phyloP scores from a whole-genome alignment of 106 monocot species.

The Dactylorhiza incarnata region DNA sequence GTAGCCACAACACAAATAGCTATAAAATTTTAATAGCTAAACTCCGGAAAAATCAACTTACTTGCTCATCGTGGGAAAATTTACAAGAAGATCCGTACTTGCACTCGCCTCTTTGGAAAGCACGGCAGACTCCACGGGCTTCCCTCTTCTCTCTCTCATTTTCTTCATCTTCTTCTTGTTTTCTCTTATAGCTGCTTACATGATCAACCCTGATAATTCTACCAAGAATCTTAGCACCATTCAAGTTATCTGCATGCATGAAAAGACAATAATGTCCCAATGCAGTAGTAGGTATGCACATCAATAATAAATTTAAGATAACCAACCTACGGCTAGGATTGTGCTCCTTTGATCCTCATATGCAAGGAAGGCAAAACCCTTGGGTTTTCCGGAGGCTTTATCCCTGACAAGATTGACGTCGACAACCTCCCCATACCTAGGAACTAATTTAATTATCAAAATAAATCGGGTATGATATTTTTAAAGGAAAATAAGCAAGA shows the following conservation, averaged over 20 bases:
- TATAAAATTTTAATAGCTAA: too few relatives aligned
- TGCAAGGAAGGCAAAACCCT: constrained; percentile 87
- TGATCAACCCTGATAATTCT: constrained; percentile 86
- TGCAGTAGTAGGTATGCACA: neutral
- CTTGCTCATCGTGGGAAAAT: constrained; percentile 86
- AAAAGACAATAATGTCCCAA: neutral
- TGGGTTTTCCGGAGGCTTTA: constrained; percentile 82
- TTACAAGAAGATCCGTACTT: constrained; percentile 79
- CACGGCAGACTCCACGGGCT: constrained; percentile 70
- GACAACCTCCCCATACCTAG: constrained; percentile 88
- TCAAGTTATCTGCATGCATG: constrained; percentile 65
- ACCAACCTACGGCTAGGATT: constrained; percentile 78
- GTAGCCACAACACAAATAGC: too few relatives aligned
- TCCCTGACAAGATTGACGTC: constrained; percentile 97
- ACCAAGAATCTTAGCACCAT: constrained; percentile 72
- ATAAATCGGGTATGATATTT: neutral
- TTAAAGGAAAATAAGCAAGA: neutral
- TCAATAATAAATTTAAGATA: neutral
- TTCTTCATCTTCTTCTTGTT: constrained; percentile 79
- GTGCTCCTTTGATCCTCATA: constrained; percentile 98
- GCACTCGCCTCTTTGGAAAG: constrained; percentile 86
- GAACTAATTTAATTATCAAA: neutral
- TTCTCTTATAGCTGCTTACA: constrained; percentile 84
- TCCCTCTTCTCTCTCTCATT: constrained; percentile 56
- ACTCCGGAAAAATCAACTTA: constrained; percentile 8